A percentile compares a stretch with the other conserved stretches of the same genome.
phyloP scores from a whole-genome alignment of 1,284 basidiomycete species.

The Golubevia sp. region DNA sequence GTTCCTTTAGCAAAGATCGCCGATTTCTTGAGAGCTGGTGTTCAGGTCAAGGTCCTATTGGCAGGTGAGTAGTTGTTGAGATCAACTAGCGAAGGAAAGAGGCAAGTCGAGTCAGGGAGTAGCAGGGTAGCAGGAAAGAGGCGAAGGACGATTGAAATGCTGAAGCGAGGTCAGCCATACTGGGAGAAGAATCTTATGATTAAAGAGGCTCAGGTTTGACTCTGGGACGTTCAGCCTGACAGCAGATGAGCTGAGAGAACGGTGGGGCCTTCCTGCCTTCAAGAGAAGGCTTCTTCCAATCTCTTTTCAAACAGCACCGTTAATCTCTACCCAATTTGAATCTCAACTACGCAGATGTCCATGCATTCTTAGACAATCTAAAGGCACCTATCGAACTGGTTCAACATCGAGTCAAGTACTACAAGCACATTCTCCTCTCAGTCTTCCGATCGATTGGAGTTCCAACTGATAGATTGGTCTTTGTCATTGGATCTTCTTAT shows the following conservation, averaged over 20 bases:
- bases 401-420: conserved; percentile 85
- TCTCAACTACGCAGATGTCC: conserved; percentile 71
- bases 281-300: background rate
- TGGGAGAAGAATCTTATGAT: background rate
- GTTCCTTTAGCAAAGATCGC: conserved; percentile 94
- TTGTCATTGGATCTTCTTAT: conserved; percentile 88
- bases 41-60: conserved; percentile 86
- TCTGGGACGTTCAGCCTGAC: no score
- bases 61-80: conserved; percentile 67
- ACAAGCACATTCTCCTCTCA: conserved; percentile 78
- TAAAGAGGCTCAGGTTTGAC: background rate
- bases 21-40: conserved; percentile 90
- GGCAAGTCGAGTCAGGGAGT: background rate
- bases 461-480: conserved; percentile 72
- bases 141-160: no score
- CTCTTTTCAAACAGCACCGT: conserved; percentile 3
- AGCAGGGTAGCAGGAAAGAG: background rate
- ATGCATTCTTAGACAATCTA: conserved; percentile 96
- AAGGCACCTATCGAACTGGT: conserved; percentile 97
- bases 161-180: no score
- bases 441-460: conserved; percentile 89
- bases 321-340: background rate
- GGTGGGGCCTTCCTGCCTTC: background rate
- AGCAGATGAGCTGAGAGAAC: no score
- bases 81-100: background rate